Conservation (phyloP, 345 rosid genomes). For the Clausena lansium region DNA sequence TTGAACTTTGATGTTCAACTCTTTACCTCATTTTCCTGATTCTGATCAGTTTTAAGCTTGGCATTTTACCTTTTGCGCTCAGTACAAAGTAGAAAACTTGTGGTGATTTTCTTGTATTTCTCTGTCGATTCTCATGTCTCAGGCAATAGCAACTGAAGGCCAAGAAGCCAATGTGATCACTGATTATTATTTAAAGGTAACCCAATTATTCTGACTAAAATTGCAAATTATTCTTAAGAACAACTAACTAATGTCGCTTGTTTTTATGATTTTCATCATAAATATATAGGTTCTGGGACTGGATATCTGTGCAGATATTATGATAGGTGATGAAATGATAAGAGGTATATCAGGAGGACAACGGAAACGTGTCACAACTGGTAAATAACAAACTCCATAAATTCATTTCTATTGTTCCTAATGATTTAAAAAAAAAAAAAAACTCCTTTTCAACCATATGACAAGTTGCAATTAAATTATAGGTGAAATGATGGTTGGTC, state of each 20-base stretch:
- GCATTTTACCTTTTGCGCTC: background rate
- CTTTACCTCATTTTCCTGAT: background rate
- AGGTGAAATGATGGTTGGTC: conserved; percentile 81
- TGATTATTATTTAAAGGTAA: conserved; percentile 60
- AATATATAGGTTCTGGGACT: conserved; percentile 54
- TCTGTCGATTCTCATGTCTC: conserved; percentile 2
- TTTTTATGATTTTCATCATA: background rate
- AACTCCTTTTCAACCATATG: background rate
- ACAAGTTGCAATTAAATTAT: background rate
- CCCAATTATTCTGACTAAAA: background rate
- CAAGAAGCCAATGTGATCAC: conserved; percentile 48
- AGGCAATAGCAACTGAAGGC: conserved; percentile 50
- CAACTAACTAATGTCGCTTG: background rate
- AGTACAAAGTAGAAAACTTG: background rate
- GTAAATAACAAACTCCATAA: background rate
- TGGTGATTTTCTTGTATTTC: background rate
- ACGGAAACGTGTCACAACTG: too few species aligned
- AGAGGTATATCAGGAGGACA: too few species aligned
- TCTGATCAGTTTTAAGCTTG: background rate
- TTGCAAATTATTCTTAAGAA: background rate
- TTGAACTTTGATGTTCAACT: background rate
- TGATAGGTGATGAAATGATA: conserved; percentile 48
- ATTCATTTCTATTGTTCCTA: background rate
- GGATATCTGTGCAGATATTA: conserved; percentile 60
- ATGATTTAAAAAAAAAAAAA: background rate